Evolutionary conservation across 148 eudicot genomes (phyloP).

Genomic region (Amaranthus palmeri): DNA sequence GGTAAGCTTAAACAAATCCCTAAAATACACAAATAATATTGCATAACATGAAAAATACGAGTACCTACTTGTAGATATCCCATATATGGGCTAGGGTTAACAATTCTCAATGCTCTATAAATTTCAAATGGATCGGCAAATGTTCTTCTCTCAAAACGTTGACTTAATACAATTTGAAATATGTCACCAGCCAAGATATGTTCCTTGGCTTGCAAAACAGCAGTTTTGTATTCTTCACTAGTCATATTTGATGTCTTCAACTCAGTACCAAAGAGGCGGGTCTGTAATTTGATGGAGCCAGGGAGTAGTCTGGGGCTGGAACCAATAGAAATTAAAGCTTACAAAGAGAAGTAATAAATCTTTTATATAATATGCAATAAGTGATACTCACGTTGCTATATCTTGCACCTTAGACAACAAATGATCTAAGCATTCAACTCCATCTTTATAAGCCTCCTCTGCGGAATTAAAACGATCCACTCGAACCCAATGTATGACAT

Average conservation of each 20-base stretch:
- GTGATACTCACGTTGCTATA: conserved; percentile 61
- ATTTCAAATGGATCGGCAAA: conserved; percentile 99
- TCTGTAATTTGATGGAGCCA: conserved; percentile 73
- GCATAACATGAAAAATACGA: conserved; percentile 6
- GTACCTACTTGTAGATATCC: conserved; percentile 72
- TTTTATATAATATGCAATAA: not conserved
- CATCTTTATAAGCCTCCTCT: conserved; percentile 80
- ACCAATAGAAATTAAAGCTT: conserved; percentile 18
- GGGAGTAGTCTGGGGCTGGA: conserved; percentile 80
- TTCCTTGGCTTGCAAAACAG: conserved; percentile 90
- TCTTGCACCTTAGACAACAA: conserved; percentile 77
- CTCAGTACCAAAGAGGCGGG: conserved; percentile 66
- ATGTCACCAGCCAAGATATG: conserved; percentile 97
- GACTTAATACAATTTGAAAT: conserved; percentile 94
- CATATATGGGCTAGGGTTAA: conserved; percentile 99
- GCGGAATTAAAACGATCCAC: conserved; percentile 66
- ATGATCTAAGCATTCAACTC: conserved; percentile 53
- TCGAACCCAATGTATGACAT: conserved; percentile 89
- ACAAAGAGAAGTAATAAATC: conserved; percentile 7
- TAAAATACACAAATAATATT: not conserved
- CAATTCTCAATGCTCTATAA: conserved; percentile 93
- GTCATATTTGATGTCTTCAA: conserved; percentile 75
- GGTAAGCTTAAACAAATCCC: conserved; percentile 1
- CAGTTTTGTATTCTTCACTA: conserved; percentile 68
- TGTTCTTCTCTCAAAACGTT: conserved; percentile 91